Conservation (phyloP, 129 eudicot genomes). For the Helianthus tuberosus region DNA sequence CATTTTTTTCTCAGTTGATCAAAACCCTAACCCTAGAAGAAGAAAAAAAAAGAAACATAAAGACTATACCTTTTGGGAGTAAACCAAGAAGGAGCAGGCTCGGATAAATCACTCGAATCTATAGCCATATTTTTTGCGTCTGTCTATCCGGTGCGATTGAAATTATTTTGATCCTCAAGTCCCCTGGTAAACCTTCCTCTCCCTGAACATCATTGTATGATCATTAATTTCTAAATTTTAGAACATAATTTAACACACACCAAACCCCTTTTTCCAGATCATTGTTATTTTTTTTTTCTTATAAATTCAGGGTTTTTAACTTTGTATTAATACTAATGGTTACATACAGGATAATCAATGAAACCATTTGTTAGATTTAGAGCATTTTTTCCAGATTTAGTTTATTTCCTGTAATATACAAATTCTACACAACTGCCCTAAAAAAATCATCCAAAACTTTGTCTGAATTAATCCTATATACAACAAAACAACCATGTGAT, state of each 20-base stretch:
- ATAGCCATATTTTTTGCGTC: slow-evolving; percentile 36
- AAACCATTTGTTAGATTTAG: neutral
- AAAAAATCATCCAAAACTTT: no score
- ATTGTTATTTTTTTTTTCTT: neutral
- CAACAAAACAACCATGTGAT: no score
- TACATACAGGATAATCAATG: neutral
- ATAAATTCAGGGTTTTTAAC: neutral
- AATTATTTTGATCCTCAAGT: slow-evolving; percentile 27
- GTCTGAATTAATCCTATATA: no score
- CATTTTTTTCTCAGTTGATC: slow-evolving; percentile 9
- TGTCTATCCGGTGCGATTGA: slow-evolving; percentile 13
- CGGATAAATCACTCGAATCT: slow-evolving; percentile 32
- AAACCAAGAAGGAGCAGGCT: slow-evolving; percentile 84
- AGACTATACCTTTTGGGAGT: slow-evolving; percentile 75
- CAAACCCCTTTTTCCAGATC: slow-evolving; percentile 15
- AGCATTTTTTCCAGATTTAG: neutral
- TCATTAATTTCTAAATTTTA: neutral
- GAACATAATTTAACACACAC: slow-evolving; percentile 22
- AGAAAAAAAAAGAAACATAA: neutral
- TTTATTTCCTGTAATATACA: neutral
- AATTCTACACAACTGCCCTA: neutral
- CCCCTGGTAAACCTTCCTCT: slow-evolving; percentile 34
- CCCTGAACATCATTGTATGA: neutral
- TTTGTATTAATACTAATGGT: neutral
- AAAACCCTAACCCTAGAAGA: slow-evolving; percentile 11